Base-by-base conservation (phyloP, 208 protist genomes). In the Naegleria gruberi region DNA sequence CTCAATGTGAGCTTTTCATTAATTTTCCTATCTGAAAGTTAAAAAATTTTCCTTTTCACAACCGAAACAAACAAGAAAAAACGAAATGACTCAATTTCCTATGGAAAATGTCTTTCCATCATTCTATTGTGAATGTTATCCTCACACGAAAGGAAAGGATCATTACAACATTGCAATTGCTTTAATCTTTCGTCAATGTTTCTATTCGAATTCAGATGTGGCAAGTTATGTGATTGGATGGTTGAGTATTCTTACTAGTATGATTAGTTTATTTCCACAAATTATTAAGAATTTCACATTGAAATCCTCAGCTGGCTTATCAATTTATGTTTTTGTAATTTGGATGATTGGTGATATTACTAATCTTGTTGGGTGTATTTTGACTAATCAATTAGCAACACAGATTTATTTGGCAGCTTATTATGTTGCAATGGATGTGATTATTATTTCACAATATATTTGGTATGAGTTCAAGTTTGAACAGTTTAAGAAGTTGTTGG, bases 321-420 rank as follows among this genome's bases (percentile, higher is more conserved):
- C 12, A 57, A 42, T 47, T 45, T 89, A 91, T 85, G 91, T 91
- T 34, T 57, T 91, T 57, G 45, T 91, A n/a, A 86, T 91, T 47
- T 91, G 90, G 90, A 74, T 91, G 7, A 42, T 45, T 43, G 90
- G 90, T 23, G 90, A 91, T 90, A 89, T 91, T n/a, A 91, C 89
- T 4, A 91, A 91, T 90, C 34, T 91, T 30, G 4, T 90, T 30
- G 90, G 90, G 4, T 90, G 89, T 65, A 91, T 90, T 85, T 81
- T 91, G 4, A 91, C 90, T 30, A 23, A 91, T 30, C 90, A 91
- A n/a, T 84, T 45, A 43, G 5, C 89, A 40, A 82, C 89, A 34
- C 90, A 91, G 57, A 90, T 65, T 26, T 91, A 26, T 26, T n/a
- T 89, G 4, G 90, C 90, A 45, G 91, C 91, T 44, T 91, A 91